Percentiles rank a stretch among this genome's conserved stretches.
Conservation (phyloP, 805 yeast genomes). For the Pichia rugopelliculosa region DNA sequence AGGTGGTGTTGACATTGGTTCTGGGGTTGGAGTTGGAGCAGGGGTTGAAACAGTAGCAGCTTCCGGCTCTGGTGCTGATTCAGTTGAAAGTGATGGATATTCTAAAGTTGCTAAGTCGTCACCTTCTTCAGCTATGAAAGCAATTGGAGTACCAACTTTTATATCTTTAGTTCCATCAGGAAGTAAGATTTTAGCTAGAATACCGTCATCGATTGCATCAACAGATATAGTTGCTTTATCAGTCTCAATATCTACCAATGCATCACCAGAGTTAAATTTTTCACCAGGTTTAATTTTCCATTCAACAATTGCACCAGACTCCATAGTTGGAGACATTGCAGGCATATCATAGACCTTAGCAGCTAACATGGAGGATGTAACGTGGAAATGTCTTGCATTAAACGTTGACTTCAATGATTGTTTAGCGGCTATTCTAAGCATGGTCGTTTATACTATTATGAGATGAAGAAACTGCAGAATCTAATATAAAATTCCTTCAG, state of each 20-base stretch:
- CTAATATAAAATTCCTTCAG: too few species aligned
- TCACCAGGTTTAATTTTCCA: conserved; percentile 86
- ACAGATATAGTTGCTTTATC: conserved; percentile 81
- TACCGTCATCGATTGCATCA: conserved; percentile 89
- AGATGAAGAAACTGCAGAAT: background rate
- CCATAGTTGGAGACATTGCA: conserved; percentile 99
- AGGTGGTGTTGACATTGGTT: conserved; percentile 17
- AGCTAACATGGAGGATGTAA: conserved; percentile 22
- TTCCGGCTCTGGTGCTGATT: conserved; percentile 11
- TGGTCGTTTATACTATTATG: background rate
- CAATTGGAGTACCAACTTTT: conserved; percentile 86
- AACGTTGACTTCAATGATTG: background rate
- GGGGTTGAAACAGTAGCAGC: background rate
- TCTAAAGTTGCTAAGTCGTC: conserved; percentile 68
- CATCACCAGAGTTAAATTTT: conserved; percentile 73
- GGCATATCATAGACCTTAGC: conserved; percentile 77
- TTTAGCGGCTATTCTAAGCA: background rate
- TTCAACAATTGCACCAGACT: conserved; percentile 82
- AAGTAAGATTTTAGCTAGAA: conserved; percentile 65
- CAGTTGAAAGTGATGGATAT: conserved; percentile 37
- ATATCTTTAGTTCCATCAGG: conserved; percentile 73
- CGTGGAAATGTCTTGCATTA: conserved; percentile 25
- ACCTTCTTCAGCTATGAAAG: conserved; percentile 77
- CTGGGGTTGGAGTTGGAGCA: conserved; percentile 13
- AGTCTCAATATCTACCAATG: conserved; percentile 73